Evolutionary conservation across 1,139 yeast species (phyloP).

Genomic region (Geotrichum aggregatum): DNA sequence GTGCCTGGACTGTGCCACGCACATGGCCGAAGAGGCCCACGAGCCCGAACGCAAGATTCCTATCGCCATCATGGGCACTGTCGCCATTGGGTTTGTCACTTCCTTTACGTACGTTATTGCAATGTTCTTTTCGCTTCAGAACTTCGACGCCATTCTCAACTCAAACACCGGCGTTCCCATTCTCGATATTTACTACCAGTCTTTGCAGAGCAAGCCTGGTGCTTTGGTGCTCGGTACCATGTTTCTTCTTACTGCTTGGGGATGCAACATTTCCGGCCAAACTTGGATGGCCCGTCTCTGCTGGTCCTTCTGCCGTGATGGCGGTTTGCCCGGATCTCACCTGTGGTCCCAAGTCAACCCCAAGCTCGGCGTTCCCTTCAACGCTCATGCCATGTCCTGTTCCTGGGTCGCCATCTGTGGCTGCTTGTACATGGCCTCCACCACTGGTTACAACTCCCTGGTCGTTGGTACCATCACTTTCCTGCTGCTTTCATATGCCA

Average conservation of each 20-base stretch:
- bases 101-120: constrained; percentile 52
- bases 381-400: constrained; percentile 53
- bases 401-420: constrained; percentile 48
- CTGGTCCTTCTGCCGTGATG: constrained; percentile 76
- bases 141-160: constrained; percentile 45
- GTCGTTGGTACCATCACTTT: constrained; percentile 56
- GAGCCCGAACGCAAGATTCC: constrained; percentile 53
- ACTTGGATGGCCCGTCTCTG: constrained; percentile 74
- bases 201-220: constrained; percentile 51
- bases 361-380: constrained; percentile 48
- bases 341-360: constrained; percentile 48
- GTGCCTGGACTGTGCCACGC: constrained; percentile 59
- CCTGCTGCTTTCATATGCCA: constrained; percentile 47
- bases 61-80: constrained; percentile 53
- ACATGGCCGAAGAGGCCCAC: constrained; percentile 56
- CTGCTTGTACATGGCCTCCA: constrained; percentile 50
- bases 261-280: constrained; percentile 67
- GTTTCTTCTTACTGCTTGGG: constrained; percentile 58
- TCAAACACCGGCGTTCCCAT: constrained; percentile 57
- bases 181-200: constrained; percentile 56
- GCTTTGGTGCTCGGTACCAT: constrained; percentile 55
- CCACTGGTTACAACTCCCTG: constrained; percentile 54
- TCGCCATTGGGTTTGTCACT: constrained; percentile 54
- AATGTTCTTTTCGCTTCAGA: constrained; percentile 55
- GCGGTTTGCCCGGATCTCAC: constrained; percentile 50